Base-by-base conservation (phyloP, 306 rosid genomes). In the Sicyos baderoa region DNA sequence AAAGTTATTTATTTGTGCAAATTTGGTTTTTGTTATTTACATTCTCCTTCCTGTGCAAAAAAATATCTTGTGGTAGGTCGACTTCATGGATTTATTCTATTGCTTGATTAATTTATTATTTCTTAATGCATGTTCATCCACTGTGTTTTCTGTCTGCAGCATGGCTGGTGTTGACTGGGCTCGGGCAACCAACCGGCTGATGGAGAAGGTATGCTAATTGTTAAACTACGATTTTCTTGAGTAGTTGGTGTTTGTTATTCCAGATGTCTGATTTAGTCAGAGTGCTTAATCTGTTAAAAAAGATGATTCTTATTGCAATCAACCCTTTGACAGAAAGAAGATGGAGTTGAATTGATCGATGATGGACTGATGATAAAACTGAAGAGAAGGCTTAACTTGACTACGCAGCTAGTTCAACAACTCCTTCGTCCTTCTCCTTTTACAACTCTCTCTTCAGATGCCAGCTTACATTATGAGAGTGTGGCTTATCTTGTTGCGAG, bases 351-450 rank as follows among this genome's bases (percentile, higher is more conserved):
- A 74, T 71, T 76, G 61, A 53, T 40, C 8, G 97, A 87, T 44
- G 96, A 89, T 61, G 79, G 81, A 65, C 79, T 71, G 2, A 78
- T 74, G 52, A 71, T 78, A 45, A 89, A 83, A 79, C 61, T 85
- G n/a, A 92, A 73, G 81, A 83, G 83, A 78, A 79, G 97, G 81
- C 95, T 89, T 60, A 78, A 82, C 68, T 83, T 86, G 84, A 87
- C 95, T 6, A 79, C 92, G 6, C 96, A 84, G 82, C 95, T 92
- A 62, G 79, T 89, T 84, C 97, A 92, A 80, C 95, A 87, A 77
- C 85, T 92, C 75, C 84, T 92, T 75, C 74, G 61, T 56, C 85
- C 96, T 72, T 95, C 94, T 72, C 78, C 92, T 29, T 76, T 85
- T 2, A 74, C 76, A 12, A 73, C 82, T 76, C 96, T 92, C 79